Conservation (phyloP, 75 land plant genomes). For the Picea glauca region DNA sequence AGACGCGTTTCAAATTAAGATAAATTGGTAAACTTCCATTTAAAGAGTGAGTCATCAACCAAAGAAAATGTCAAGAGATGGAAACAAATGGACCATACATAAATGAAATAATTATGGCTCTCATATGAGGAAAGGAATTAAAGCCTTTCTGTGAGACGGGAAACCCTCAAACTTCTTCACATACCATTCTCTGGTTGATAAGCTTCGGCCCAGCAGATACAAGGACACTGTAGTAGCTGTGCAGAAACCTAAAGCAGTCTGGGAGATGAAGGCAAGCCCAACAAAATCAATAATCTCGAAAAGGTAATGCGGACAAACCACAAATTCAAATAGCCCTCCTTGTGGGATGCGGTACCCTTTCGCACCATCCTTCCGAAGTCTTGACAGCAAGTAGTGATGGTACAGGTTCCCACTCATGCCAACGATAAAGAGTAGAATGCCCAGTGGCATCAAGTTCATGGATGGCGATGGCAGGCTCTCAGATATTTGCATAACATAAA, state of each 20-base stretch:
- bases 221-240: slow-evolving; percentile 13
- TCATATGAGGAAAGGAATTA: slow-evolving; percentile 50
- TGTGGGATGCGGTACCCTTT: slow-evolving; percentile 60
- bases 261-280: slow-evolving; percentile 56
- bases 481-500: slow-evolving; percentile 38
- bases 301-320: slow-evolving; percentile 72
- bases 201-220: slow-evolving; percentile 50
- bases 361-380: slow-evolving; percentile 35
- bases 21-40: too few relatives aligned
- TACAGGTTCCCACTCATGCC: slow-evolving; percentile 75
- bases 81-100: too few relatives aligned
- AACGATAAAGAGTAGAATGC: slow-evolving; percentile 28
- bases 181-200: slow-evolving; percentile 60
- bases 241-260: slow-evolving; percentile 29
- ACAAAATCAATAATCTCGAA: slow-evolving; percentile 55
- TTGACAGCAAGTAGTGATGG: slow-evolving; percentile 68
- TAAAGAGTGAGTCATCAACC: too few relatives aligned
- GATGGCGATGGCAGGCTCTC: neutral
- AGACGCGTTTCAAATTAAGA: too few relatives aligned
- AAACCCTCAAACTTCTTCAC: slow-evolving; percentile 55
- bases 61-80: too few relatives aligned
- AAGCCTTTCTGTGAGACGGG: slow-evolving; percentile 43
- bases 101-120: too few relatives aligned
- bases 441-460: too few relatives aligned
- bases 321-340: slow-evolving; percentile 56